Evolutionary conservation across 2,329 filamentous ascomycete genomes (phyloP).

Genomic region (Fusarium liriodendri): DNA sequence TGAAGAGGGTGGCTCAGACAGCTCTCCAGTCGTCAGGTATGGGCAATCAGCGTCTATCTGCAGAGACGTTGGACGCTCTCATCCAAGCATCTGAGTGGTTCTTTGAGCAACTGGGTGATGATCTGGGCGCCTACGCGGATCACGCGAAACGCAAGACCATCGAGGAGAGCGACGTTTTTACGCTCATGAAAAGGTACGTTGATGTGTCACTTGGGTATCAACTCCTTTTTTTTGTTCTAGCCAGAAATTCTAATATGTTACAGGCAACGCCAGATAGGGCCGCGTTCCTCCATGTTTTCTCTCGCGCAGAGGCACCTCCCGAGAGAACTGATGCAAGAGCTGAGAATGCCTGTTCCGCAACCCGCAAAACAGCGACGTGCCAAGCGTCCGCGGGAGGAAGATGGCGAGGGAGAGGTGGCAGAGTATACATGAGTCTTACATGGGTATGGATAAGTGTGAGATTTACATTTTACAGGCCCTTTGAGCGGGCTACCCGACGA

Average conservation of each 20-base stretch:
- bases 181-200: constrained; percentile 84
- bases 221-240: constrained; percentile 36
- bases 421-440: constrained; percentile 48
- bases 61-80: constrained; percentile 79
- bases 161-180: constrained; percentile 84
- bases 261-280: constrained; percentile 82
- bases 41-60: constrained; percentile 75
- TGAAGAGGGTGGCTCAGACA: constrained; percentile 78
- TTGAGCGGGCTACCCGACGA: constrained; percentile 67
- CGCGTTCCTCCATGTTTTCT: constrained; percentile 81
- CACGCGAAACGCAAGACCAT: constrained; percentile 88
- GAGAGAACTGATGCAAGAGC: constrained; percentile 82
- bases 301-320: constrained; percentile 87
- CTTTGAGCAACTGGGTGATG: constrained; percentile 87
- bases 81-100: constrained; percentile 90
- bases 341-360: constrained; percentile 75
- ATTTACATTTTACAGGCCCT: constrained; percentile 40
- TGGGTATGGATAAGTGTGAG: constrained; percentile 17
- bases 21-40: constrained; percentile 75
- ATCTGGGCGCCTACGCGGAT: constrained; percentile 81
- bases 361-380: constrained; percentile 60
- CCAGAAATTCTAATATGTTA: constrained; percentile 47
- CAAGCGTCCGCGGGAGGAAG: constrained; percentile 46
- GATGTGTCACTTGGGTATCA: constrained; percentile 36
- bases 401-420: constrained; percentile 49